Conservation (phyloP, 768 basidiomycete species). For the Tulasnella calospora region DNA sequence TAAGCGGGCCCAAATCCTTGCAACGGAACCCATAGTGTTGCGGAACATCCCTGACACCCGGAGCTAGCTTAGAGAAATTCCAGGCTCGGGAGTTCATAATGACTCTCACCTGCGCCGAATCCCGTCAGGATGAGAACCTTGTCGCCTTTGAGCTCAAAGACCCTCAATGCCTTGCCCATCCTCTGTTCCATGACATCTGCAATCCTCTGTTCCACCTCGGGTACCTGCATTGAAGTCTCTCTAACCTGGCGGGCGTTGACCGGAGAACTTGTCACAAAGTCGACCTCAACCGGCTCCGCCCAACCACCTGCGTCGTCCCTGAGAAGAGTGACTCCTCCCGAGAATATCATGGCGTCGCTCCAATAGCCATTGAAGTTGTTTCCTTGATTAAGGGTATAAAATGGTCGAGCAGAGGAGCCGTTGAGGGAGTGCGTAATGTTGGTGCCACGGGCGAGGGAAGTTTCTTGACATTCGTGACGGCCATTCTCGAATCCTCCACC, state of each 20-base stretch:
- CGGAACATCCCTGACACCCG: slow-evolving; percentile 54
- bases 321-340: slow-evolving; percentile 59
- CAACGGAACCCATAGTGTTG: slow-evolving; percentile 57
- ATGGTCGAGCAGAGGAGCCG: slow-evolving; percentile 50
- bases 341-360: slow-evolving; percentile 74
- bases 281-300: slow-evolving; percentile 54
- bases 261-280: slow-evolving; percentile 67
- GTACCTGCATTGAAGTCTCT: slow-evolving; percentile 26
- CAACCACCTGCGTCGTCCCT: slow-evolving; percentile 58
- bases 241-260: slow-evolving; percentile 61
- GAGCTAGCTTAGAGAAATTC: neutral
- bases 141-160: slow-evolving; percentile 63
- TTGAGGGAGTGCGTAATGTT: slow-evolving; percentile 61
- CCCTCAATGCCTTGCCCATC: slow-evolving; percentile 60
- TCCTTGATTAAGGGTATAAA: slow-evolving; percentile 54
- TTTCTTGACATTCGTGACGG: slow-evolving; percentile 66
- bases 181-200: slow-evolving; percentile 59
- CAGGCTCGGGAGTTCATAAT: neutral
- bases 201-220: slow-evolving; percentile 43
- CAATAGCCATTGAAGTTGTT: slow-evolving; percentile 50
- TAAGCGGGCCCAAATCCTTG: slow-evolving; percentile 60
- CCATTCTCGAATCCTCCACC: slow-evolving; percentile 73
- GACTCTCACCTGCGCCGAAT: slow-evolving; percentile 54
- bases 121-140: slow-evolving; percentile 62
- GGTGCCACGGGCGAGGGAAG: slow-evolving; percentile 71